Percentiles rank a stretch among this genome's conserved stretches.
Evolutionary conservation across 2,329 filamentous ascomycete genomes (phyloP).

Genomic region (Rutstroemia sp.): DNA sequence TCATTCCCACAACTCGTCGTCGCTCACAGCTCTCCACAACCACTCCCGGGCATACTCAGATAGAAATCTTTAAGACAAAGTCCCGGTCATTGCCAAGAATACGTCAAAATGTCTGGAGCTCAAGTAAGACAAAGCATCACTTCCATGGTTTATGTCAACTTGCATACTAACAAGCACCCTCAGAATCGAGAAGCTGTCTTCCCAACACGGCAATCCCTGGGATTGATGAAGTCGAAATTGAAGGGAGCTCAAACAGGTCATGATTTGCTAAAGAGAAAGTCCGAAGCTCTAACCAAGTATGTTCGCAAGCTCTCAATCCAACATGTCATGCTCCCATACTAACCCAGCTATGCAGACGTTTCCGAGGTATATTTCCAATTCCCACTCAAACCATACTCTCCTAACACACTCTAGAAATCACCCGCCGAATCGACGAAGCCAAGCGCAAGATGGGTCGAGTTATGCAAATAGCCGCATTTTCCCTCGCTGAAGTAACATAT

Average conservation of each 20-base stretch:
- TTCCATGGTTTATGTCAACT: slow-evolving; percentile 5
- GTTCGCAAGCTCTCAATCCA: slow-evolving; percentile 24
- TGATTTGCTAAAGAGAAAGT: slow-evolving; percentile 93
- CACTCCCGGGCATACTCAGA: neutral
- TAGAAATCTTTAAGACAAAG: neutral
- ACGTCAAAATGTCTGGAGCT: slow-evolving; percentile 44
- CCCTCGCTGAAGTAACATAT: slow-evolving; percentile 93
- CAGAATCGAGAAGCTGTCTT: slow-evolving; percentile 96
- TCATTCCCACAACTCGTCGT: neutral
- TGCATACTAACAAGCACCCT: slow-evolving; percentile 18
- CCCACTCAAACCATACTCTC: neutral
- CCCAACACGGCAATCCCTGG: slow-evolving; percentile 92
- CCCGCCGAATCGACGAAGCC: slow-evolving; percentile 92
- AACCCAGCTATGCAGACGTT: slow-evolving; percentile 52
- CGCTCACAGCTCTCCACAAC: neutral
- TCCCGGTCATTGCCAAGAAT: neutral
- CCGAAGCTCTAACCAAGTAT: slow-evolving; percentile 94
- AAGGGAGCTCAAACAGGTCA: slow-evolving; percentile 90
- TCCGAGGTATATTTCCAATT: slow-evolving; percentile 59
- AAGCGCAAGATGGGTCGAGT: slow-evolving; percentile 99
- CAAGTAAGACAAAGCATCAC: slow-evolving; percentile 32
- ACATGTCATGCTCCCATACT: slow-evolving; percentile 10
- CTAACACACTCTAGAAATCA: slow-evolving; percentile 65
- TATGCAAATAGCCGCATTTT: slow-evolving; percentile 98
- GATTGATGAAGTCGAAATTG: slow-evolving; percentile 95